Evolutionary conservation across 371 early-diverging fungal species (phyloP), one percentile per base, ranked within the genome.

Genomic region (Mucor mucedo): DNA sequence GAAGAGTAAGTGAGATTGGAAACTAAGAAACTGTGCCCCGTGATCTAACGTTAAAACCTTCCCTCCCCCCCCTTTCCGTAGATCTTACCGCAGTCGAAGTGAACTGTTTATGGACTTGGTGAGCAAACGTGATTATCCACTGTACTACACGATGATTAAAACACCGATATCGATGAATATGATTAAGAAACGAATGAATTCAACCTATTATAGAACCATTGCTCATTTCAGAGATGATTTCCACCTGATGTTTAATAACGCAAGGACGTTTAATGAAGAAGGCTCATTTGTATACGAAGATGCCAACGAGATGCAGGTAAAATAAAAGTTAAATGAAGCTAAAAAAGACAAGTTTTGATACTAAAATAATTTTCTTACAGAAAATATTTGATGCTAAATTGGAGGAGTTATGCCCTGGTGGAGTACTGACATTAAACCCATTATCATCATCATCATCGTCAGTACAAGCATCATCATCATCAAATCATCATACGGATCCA

Each of bases 121-220:
- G 11, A 87, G 86, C 71, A 86, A 85, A 65, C 78, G 83, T 55
- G 84, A 87, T 53, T 95, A 94, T 66, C 95, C 97, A 0, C 82
- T 90, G 55, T 95, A 95, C 72, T 95, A 95, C 74, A 74, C 84
- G 55, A 80, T 92, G 73, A 96, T 96, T 69, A 78, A 83, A 48
- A 82, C 81, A 14, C 97, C 96, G 14, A 95, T 96, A 55, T 85
- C 92, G 5, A 82, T 93, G 85, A 82, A 83, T 33, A 79, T 86
- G 66, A 89, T 92, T 70, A 84, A 87, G 65, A 84, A 82, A 58
- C 75, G 85, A 40, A 84, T 91, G 45, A 75, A 84, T 16, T 79
- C 80, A 2, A 65, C 77, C 3, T 75, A 76, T 64, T 91, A 88
- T 72, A 80, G 79, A 65, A 68, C 76, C 5, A 69, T 86, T 4